Conservation (phyloP, 371 early-diverging fungal species). For the Entomophthora muscae region DNA sequence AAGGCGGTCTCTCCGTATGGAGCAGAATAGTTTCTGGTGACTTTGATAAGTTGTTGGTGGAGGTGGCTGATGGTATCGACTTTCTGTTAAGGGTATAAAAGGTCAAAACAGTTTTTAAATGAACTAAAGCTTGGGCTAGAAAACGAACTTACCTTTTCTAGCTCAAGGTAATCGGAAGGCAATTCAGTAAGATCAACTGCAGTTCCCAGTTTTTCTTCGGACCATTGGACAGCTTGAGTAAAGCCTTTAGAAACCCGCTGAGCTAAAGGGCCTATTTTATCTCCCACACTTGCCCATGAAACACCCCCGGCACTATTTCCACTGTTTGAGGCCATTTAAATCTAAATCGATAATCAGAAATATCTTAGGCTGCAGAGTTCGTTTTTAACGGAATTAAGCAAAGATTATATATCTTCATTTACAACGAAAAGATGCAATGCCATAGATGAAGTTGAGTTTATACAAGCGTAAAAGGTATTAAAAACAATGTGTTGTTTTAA, state of each 20-base stretch:
- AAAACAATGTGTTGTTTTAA: no score
- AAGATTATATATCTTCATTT: no score
- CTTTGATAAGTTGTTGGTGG: slow-evolving; percentile 45
- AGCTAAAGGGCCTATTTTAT: slow-evolving; percentile 7
- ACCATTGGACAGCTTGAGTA: slow-evolving; percentile 34
- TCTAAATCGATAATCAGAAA: no score
- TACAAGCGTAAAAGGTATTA: no score
- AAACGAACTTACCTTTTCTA: slow-evolving; percentile 37
- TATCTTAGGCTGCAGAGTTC: no score
- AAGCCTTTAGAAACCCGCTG: slow-evolving; percentile 3
- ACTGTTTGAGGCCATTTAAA: neutral
- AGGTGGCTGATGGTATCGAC: slow-evolving; percentile 45
- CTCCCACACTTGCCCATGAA: slow-evolving; percentile 6
- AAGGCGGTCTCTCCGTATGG: slow-evolving; percentile 43
- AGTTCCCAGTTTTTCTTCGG: slow-evolving; percentile 74
- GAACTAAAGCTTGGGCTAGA: neutral
- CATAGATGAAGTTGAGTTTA: no score
- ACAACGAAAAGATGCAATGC: no score
- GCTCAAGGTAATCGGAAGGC: slow-evolving; percentile 72
- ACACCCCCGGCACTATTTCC: neutral
- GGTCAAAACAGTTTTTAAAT: neutral
- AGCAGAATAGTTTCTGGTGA: slow-evolving; percentile 50
- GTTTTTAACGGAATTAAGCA: no score
- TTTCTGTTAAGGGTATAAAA: slow-evolving; percentile 18
- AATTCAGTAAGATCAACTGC: slow-evolving; percentile 71